Evolutionary conservation across 2,329 filamentous ascomycete genomes (phyloP).

Genomic region (Clonostachys byssicola): DNA sequence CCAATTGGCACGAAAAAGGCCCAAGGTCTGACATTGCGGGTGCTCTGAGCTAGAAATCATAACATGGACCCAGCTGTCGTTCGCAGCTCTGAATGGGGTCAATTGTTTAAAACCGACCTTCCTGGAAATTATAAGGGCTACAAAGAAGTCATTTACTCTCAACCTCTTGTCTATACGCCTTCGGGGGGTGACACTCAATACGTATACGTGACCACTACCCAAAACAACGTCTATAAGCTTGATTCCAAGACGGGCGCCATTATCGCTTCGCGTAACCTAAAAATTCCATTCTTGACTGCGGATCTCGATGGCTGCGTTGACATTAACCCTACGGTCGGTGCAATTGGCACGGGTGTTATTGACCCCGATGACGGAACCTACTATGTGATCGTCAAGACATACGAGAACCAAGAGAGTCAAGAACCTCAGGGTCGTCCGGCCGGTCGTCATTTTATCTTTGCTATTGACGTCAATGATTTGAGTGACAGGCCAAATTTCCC

Average conservation of each 20-base stretch:
- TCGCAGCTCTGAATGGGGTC: constrained; percentile 47
- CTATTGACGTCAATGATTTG: constrained; percentile 30
- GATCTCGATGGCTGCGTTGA: constrained; percentile 44
- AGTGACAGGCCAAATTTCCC: constrained; percentile 36
- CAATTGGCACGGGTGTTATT: constrained; percentile 40
- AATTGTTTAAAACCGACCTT: constrained; percentile 46
- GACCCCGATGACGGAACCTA: constrained; percentile 37
- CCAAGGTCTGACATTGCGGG: no score
- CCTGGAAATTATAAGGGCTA: constrained; percentile 46
- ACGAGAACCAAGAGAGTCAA: constrained; percentile 21
- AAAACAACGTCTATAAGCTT: constrained; percentile 54
- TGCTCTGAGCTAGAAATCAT: constrained; percentile 36
- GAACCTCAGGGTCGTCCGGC: constrained; percentile 23
- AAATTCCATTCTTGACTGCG: constrained; percentile 41
- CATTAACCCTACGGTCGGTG: constrained; percentile 39
- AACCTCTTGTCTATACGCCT: constrained; percentile 46
- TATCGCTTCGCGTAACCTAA: constrained; percentile 39
- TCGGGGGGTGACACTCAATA: constrained; percentile 39
- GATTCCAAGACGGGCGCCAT: constrained; percentile 50
- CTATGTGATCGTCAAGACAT: constrained; percentile 38
- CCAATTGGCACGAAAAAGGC: no score
- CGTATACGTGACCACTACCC: constrained; percentile 51
- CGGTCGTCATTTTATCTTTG: constrained; percentile 29
- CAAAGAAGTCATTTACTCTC: constrained; percentile 47
- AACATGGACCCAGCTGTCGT: constrained; percentile 60